These are phyloP conservation scores for Aspergillus haitiensis DNA, from an alignment of 495 filamentous ascomycete genomes.

Conservation along the genomic window DNA sequence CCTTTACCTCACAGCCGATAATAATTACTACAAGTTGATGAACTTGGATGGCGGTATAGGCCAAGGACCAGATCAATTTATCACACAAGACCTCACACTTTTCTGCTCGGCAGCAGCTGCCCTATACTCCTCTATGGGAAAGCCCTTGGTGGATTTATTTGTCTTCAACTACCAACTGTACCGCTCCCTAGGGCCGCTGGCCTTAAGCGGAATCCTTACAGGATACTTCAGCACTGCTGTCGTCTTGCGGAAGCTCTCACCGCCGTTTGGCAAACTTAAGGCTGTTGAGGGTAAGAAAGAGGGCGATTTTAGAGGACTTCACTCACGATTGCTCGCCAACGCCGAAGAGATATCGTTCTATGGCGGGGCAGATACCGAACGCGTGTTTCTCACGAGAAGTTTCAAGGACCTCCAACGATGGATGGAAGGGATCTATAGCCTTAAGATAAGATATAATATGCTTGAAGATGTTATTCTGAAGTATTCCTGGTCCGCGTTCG, in stretches of 20 bases:
- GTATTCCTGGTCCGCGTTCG: slow-evolving; percentile 97
- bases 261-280: slow-evolving; percentile 94
- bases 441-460: slow-evolving; percentile 98
- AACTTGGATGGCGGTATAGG: slow-evolving; percentile 94
- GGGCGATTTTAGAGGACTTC: slow-evolving; percentile 87
- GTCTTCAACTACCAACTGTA: slow-evolving; percentile 98
- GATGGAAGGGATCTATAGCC: slow-evolving; percentile 95
- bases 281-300: slow-evolving; percentile 91
- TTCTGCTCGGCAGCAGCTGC: slow-evolving; percentile 94
- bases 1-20: slow-evolving; percentile 87
- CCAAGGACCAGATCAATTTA: slow-evolving; percentile 92
- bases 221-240: slow-evolving; percentile 94
- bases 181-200: slow-evolving; percentile 86
- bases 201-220: slow-evolving; percentile 77
- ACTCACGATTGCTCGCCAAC: slow-evolving; percentile 90
- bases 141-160: slow-evolving; percentile 90
- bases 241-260: slow-evolving; percentile 80
- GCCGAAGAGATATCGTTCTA: slow-evolving; percentile 99
- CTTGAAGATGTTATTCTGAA: slow-evolving; percentile 98
- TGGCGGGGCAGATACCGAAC: slow-evolving; percentile 90
- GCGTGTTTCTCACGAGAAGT: slow-evolving; percentile 80
- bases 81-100: slow-evolving; percentile 92
- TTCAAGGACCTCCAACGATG: slow-evolving; percentile 88
- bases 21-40: slow-evolving; percentile 93
- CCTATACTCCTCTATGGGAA: slow-evolving; percentile 92